Base-by-base conservation (phyloP, 257 asterid genomes). In the Phtheirospermum japonicum region DNA sequence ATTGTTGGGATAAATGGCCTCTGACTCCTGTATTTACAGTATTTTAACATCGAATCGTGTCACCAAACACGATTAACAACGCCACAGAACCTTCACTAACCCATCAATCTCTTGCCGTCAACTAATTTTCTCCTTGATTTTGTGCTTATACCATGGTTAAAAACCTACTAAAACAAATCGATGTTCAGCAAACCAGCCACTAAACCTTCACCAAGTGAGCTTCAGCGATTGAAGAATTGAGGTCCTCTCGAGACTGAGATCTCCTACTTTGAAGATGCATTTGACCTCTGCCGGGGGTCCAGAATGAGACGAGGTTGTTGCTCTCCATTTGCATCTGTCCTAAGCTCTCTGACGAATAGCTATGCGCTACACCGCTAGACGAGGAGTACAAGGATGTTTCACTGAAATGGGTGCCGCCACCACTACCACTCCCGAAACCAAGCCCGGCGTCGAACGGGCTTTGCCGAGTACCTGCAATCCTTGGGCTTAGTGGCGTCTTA, bases 171-270 rank as follows among this genome's bases (percentile, higher is more conserved):
- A n/a, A n/a, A n/a, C n/a, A n/a, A n/a, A n/a, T n/a, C n/a, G n/a
- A n/a, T n/a, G n/a, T n/a, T n/a, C n/a, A n/a, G n/a, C n/a, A n/a
- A n/a, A n/a, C n/a, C n/a, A n/a, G n/a, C n/a, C n/a, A n/a, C n/a
- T n/a, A n/a, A n/a, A 77, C 71, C 74, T 88, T 84, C 43, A 58
- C 75, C 82, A 78, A 56, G 66, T 80, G 82, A n/a, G 80, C 76
- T 60, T 86, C 98, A 7, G 88, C 76, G 43, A 86, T 26, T 16
- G 99, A 83, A 77, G 91, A 77, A 61, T 40, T 67, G 26, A 93
- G 95, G 67, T 93, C 99, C 69, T 89, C 99, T 66, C 97, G 81
- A 49, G 97, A 93, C 68, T 89, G 97, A 28, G 99, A 93, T 75
- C 95, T 77, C 71, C 97, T 77, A 69, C 97, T 90, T 42, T 87